phyloP scores from a whole-genome alignment of 371 early-diverging fungal species.

The Haplosporangium sp. region DNA sequence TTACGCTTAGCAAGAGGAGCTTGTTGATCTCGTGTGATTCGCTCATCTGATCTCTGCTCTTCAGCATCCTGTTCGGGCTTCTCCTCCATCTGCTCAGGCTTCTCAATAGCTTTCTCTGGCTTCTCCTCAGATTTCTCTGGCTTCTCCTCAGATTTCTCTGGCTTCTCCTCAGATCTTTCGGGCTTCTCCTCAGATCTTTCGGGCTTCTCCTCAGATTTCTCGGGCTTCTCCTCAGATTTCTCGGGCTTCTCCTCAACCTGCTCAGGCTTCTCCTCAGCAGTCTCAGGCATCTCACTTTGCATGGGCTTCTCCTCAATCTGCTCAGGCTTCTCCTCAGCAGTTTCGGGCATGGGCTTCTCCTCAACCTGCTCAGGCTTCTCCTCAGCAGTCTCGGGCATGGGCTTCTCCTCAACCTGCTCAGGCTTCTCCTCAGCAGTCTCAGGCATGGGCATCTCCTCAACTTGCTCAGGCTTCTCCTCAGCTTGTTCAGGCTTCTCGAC shows the following conservation, averaged over 20 bases:
- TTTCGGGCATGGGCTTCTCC: neutral
- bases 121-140: neutral
- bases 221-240: neutral
- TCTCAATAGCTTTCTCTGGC: neutral
- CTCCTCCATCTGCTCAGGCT: neutral
- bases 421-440: neutral
- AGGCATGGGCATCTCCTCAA: neutral
- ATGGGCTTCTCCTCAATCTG: neutral
- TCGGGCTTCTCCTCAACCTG: neutral
- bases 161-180: neutral
- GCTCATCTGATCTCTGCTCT: neutral
- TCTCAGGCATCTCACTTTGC: neutral
- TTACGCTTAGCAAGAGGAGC: neutral
- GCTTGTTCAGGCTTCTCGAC: neutral
- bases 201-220: neutral
- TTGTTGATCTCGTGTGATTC: neutral
- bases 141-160: neutral
- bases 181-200: neutral
- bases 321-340: neutral
- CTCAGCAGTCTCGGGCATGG: neutral
- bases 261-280: neutral
- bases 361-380: neutral
- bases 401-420: neutral
- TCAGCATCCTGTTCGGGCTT: neutral
- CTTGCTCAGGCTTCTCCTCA: neutral